phyloP scores from a whole-genome alignment of 2,329 filamentous ascomycete genomes.

The Aspergillus fructus region DNA sequence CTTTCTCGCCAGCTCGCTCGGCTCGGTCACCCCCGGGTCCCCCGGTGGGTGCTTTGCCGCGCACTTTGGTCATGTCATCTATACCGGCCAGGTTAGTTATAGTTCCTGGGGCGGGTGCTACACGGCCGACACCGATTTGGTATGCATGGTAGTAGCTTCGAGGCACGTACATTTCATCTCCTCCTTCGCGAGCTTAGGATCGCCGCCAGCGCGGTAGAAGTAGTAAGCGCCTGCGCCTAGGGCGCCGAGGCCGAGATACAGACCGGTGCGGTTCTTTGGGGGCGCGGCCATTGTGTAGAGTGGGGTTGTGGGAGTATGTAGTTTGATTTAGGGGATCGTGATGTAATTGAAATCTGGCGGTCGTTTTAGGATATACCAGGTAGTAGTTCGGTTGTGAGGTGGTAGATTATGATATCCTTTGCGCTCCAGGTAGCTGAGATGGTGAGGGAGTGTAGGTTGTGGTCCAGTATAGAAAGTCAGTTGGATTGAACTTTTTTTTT shows the following conservation, averaged over 20 bases:
- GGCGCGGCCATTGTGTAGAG: background rate
- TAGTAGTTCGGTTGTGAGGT: background rate
- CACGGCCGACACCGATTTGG: background rate
- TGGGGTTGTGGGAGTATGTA: background rate
- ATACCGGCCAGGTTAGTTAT: background rate
- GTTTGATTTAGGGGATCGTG: background rate
- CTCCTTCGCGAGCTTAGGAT: conserved; percentile 79
- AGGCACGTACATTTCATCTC: conserved; percentile 71
- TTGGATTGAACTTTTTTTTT: no score
- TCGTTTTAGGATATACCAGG: background rate
- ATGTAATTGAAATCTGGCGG: background rate
- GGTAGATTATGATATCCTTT: no score
- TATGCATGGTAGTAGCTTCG: background rate
- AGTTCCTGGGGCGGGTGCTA: background rate
- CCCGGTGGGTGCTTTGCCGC: conserved; percentile 60
- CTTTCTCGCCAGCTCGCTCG: conserved; percentile 64
- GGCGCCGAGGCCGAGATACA: conserved; percentile 55
- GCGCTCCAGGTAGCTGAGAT: no score
- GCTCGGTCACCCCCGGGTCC: conserved; percentile 52
- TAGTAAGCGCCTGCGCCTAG: conserved; percentile 80
- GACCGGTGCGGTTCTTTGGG: conserved; percentile 32
- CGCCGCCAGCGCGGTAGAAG: conserved; percentile 81
- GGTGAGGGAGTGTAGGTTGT: background rate
- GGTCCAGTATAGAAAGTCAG: background rate
- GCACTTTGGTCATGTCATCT: conserved; percentile 76